A percentile compares a stretch with the other conserved stretches of the same genome.
Evolutionary conservation across 2,329 filamentous ascomycete genomes (phyloP).

Genomic region (Xylaria sp.): DNA sequence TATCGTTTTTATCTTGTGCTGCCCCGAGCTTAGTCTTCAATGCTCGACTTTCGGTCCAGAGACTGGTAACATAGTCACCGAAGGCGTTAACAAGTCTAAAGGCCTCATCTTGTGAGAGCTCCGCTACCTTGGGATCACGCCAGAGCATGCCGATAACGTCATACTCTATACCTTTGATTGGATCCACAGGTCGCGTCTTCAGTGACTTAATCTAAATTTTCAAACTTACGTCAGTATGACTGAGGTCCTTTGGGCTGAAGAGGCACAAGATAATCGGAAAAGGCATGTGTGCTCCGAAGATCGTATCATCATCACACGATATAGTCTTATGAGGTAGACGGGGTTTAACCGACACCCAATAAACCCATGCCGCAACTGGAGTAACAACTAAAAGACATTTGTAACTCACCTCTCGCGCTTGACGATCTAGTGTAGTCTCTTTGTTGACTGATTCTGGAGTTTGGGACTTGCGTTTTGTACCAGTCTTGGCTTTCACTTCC

Average conservation of each 20-base stretch:
- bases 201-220: slow-evolving; percentile 24
- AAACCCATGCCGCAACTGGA: background rate
- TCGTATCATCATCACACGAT: background rate
- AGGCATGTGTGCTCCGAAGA: background rate
- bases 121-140: slow-evolving; percentile 22
- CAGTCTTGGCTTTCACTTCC: slow-evolving; percentile 3
- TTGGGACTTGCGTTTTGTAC: slow-evolving; percentile 5
- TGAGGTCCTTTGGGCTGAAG: background rate
- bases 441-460: slow-evolving; percentile 8
- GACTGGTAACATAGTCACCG: slow-evolving; percentile 53
- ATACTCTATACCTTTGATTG: slow-evolving; percentile 29
- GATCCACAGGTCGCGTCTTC: slow-evolving; percentile 25
- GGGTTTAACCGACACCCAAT: background rate
- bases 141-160: slow-evolving; percentile 35
- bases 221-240: slow-evolving; percentile 3
- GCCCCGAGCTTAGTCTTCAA: slow-evolving; percentile 45
- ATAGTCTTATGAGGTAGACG: background rate
- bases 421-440: slow-evolving; percentile 1
- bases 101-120: slow-evolving; percentile 38
- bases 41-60: slow-evolving; percentile 52
- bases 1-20: slow-evolving; percentile 13
- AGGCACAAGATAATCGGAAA: background rate
- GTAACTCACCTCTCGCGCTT: slow-evolving; percentile 16
- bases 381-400: background rate
- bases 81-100: slow-evolving; percentile 49